Conservation (phyloP, 2,329 filamentous ascomycete genomes). For the Cordyceps militaris region DNA sequence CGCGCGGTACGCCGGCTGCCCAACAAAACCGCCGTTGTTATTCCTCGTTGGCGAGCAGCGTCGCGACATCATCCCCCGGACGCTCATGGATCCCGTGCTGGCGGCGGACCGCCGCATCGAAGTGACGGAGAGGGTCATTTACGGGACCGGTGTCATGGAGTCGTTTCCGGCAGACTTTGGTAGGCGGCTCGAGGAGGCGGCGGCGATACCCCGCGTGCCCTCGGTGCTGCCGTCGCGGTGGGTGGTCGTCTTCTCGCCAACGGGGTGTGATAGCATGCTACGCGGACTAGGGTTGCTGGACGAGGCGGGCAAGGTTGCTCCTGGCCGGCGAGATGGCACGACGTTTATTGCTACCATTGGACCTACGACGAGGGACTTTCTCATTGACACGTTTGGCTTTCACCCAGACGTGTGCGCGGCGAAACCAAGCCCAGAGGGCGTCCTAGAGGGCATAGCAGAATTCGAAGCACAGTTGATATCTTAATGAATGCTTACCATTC, state of each 20-base stretch:
- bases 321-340: constrained; percentile 27
- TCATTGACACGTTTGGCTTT: constrained; percentile 57
- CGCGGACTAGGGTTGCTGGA: constrained; percentile 46
- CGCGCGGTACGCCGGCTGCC: constrained; percentile 37
- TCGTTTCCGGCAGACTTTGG: constrained; percentile 66
- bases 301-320: constrained; percentile 33
- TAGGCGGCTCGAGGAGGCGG: constrained; percentile 31
- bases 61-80: constrained; percentile 82
- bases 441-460: constrained; percentile 59
- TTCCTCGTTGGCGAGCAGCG: constrained; percentile 89
- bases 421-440: constrained; percentile 73
- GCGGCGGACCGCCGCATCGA: constrained; percentile 44
- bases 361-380: constrained; percentile 76
- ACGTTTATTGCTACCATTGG: constrained; percentile 82
- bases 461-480: constrained; percentile 14
- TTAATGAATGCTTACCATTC: neutral
- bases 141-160: constrained; percentile 76
- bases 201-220: constrained; percentile 24
- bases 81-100: constrained; percentile 55
- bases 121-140: constrained; percentile 77
- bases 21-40: constrained; percentile 56
- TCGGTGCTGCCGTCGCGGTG: constrained; percentile 42
- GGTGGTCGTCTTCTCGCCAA: constrained; percentile 69
- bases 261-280: constrained; percentile 56
- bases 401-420: constrained; percentile 74